Conservation (phyloP, 2,329 filamentous ascomycete species). For the Pseudohalonectria lignicola region DNA sequence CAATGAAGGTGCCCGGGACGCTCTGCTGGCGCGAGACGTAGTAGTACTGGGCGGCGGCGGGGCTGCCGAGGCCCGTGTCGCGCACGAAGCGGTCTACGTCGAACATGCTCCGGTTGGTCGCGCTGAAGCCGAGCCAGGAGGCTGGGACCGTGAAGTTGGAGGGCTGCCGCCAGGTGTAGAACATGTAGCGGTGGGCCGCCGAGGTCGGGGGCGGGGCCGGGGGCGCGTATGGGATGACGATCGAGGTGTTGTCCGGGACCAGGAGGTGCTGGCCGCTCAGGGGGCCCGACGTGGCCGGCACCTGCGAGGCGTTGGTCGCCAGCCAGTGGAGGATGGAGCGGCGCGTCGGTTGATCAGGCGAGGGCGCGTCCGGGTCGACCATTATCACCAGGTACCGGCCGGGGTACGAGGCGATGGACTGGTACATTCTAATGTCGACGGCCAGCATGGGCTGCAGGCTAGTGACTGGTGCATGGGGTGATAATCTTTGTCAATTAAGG, state of each 20-base stretch:
- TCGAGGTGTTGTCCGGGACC: background rate
- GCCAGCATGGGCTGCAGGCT: slow-evolving; percentile 3
- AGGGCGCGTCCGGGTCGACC: slow-evolving; percentile 6
- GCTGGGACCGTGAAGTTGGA: slow-evolving; percentile 3
- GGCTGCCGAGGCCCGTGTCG: slow-evolving; percentile 3
- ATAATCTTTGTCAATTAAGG: background rate
- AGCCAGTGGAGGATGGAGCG: slow-evolving; percentile 8
- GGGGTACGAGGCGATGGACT: slow-evolving; percentile 1
- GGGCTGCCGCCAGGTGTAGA: slow-evolving; percentile 6
- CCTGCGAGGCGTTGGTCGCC: slow-evolving; percentile 1
- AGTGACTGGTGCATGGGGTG: background rate
- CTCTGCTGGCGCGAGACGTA: slow-evolving; percentile 4
- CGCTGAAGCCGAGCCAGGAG: slow-evolving; percentile 1
- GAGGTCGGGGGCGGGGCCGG: slow-evolving; percentile 4
- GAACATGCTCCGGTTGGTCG: slow-evolving; percentile 4
- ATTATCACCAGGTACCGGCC: slow-evolving; percentile 4
- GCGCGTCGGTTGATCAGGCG: slow-evolving; percentile 2
- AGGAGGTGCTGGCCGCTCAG: slow-evolving; percentile 2
- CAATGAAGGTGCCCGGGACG: slow-evolving; percentile 5
- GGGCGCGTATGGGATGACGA: slow-evolving; percentile 3
- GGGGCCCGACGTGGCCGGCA: background rate
- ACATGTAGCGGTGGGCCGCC: slow-evolving; percentile 6
- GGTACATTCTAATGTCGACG: slow-evolving; percentile 1
- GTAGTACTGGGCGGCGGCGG: slow-evolving; percentile 6
- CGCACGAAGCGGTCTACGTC: slow-evolving; percentile 4